Conservation (phyloP, 2,329 filamentous ascomycete genomes). For the Lasiodiplodia hormozganensis region DNA sequence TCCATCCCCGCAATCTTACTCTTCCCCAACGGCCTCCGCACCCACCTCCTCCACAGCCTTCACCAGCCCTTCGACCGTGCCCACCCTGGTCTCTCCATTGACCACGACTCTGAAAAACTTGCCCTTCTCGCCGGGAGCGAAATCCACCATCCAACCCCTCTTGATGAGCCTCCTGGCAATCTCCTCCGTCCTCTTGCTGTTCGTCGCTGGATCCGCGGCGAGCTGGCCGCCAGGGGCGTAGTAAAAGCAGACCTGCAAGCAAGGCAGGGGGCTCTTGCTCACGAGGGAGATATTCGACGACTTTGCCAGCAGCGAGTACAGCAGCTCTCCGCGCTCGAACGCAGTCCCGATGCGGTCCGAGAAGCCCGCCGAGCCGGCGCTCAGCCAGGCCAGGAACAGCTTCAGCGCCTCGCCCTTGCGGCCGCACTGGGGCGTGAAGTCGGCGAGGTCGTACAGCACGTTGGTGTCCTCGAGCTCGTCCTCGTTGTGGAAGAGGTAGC, state of each 20-base stretch:
- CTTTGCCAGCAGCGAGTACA: conserved; percentile 66
- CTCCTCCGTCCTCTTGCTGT: conserved; percentile 62
- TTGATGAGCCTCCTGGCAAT: conserved; percentile 62
- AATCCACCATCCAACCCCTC: conserved; percentile 74
- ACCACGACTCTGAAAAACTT: conserved; percentile 75
- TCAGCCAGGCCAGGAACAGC: conserved; percentile 86
- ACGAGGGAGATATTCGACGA: conserved; percentile 72
- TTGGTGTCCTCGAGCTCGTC: conserved; percentile 41
- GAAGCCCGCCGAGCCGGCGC: conserved; percentile 82
- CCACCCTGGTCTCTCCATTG: conserved; percentile 65
- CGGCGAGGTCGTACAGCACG: conserved; percentile 85
- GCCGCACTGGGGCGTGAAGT: conserved; percentile 92
- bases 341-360: conserved; percentile 68
- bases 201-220: conserved; percentile 52
- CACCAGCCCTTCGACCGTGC: conserved; percentile 69
- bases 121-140: conserved; percentile 66
- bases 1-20: neutral
- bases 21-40: conserved; percentile 34
- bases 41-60: conserved; percentile 62
- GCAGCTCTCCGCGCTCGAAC: conserved; percentile 72
- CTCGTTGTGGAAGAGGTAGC: conserved; percentile 66
- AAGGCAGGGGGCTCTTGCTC: conserved; percentile 75
- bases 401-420: conserved; percentile 86
- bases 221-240: conserved; percentile 68
- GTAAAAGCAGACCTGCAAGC: conserved; percentile 95